Evolutionary conservation across 306 rosid species (phyloP).

Genomic region (Adenanthera pavonina): DNA sequence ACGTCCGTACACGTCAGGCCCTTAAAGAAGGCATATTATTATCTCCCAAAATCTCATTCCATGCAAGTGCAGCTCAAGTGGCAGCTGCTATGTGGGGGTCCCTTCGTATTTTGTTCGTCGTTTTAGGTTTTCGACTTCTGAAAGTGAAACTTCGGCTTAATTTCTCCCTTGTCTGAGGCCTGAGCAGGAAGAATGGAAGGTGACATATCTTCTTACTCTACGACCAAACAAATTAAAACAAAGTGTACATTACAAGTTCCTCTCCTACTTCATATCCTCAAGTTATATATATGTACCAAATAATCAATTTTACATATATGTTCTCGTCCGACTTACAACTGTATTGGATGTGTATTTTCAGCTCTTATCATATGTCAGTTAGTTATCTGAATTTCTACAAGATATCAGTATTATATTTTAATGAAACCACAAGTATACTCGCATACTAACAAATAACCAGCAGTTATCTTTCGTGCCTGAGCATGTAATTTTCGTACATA

Average conservation of each 20-base stretch:
- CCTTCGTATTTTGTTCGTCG: not conserved
- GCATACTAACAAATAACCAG: no score
- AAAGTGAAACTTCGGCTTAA: not conserved
- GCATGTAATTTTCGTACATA: no score
- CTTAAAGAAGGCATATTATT: not conserved
- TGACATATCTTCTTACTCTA: constrained; percentile 9
- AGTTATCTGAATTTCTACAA: not conserved
- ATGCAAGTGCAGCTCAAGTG: not conserved
- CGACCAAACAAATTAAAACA: not conserved
- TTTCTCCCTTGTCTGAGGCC: not conserved
- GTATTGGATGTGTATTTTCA: not conserved
- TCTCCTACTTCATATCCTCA: not conserved
- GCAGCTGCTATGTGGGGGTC: no score
- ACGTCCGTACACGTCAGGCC: not conserved
- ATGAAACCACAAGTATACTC: no score
- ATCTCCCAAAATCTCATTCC: not conserved
- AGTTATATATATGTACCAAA: not conserved
- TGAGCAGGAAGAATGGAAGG: not conserved
- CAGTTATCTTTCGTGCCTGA: no score
- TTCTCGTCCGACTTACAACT: not conserved
- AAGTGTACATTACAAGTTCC: constrained; percentile 36
- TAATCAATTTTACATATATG: not conserved
- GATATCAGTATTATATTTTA: no score
- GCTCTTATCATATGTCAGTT: not conserved
- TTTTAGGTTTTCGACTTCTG: not conserved